Percentiles rank a stretch among this genome's conserved stretches.
Conservation (phyloP, 257 asterid species). For the Ilex aquifolium region DNA sequence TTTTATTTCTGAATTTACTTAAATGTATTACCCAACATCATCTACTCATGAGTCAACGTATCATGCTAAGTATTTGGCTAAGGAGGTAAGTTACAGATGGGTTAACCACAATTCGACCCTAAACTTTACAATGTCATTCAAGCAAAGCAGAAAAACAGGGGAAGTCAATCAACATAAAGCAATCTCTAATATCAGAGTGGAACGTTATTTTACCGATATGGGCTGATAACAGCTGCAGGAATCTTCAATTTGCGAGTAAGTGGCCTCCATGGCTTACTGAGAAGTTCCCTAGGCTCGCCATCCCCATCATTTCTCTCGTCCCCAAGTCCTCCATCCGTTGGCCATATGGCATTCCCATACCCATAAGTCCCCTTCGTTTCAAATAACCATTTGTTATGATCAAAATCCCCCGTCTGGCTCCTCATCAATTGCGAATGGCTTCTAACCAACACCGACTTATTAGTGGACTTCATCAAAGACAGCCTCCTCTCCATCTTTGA, state of each 20-base stretch:
- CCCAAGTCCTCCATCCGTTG: conserved; percentile 51
- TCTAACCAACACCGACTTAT: conserved; percentile 45
- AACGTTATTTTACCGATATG: conserved; percentile 49
- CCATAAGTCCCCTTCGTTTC: conserved; percentile 91
- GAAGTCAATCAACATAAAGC: conserved; percentile 1
- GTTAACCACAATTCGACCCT: too few relatives aligned
- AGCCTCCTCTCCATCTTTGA: conserved; percentile 75
- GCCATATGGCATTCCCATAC: conserved; percentile 95
- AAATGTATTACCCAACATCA: too few relatives aligned
- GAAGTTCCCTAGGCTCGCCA: conserved; percentile 54
- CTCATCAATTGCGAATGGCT: conserved; percentile 64
- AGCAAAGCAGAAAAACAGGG: neutral
- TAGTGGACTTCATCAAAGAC: conserved; percentile 68
- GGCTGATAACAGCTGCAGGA: conserved; percentile 76
- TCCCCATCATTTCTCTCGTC: conserved; percentile 38
- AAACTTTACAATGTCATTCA: too few relatives aligned
- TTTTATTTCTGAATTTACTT: too few relatives aligned
- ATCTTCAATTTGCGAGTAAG: conserved; percentile 79
- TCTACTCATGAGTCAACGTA: too few relatives aligned
- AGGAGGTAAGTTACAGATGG: too few relatives aligned
- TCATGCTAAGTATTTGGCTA: too few relatives aligned
- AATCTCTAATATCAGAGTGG: neutral
- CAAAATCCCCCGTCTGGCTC: conserved; percentile 81
- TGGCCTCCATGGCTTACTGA: conserved; percentile 82
- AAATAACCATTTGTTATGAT: conserved; percentile 74